Evolutionary conservation across 331 rosid species (phyloP).

Genomic region (Pyrus hybrid): DNA sequence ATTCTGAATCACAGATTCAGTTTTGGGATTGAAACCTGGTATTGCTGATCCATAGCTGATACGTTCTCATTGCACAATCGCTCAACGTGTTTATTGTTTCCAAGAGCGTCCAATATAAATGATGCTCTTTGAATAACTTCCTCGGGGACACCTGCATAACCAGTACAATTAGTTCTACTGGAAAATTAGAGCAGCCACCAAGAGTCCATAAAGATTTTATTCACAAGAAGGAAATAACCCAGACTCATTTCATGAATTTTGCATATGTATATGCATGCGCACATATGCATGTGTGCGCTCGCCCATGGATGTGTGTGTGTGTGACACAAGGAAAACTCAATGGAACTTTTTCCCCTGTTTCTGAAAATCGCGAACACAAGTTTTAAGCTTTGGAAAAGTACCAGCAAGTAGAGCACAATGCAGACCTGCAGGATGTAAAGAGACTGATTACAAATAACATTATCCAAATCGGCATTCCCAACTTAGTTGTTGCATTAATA

Average conservation of each 20-base stretch:
- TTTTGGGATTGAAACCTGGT: constrained; percentile 41
- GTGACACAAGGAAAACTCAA: not conserved
- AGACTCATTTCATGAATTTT: not conserved
- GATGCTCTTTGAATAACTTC: constrained; percentile 76
- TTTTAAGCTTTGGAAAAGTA: constrained; percentile 22
- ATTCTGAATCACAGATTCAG: not conserved
- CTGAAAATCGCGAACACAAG: not conserved
- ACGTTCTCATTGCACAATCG: constrained; percentile 53
- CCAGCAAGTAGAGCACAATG: constrained; percentile 95
- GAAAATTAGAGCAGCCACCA: not conserved
- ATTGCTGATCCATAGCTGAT: constrained; percentile 56
- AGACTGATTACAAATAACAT: not conserved
- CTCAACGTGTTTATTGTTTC: constrained; percentile 42
- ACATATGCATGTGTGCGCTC: not conserved
- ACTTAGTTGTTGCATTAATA: not conserved
- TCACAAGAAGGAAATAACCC: not conserved
- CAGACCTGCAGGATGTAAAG: constrained; percentile 58
- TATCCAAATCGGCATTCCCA: constrained; percentile 16
- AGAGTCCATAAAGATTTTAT: not conserved
- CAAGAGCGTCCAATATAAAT: constrained; percentile 55
- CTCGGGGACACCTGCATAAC: constrained; percentile 59
- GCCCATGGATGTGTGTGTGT: not conserved
- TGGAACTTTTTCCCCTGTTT: not conserved
- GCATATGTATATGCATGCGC: not conserved
- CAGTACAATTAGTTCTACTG: not conserved